Evolutionary conservation across 805 yeast genomes (phyloP).

Genomic region (Metschnikowia bowlesiae): DNA sequence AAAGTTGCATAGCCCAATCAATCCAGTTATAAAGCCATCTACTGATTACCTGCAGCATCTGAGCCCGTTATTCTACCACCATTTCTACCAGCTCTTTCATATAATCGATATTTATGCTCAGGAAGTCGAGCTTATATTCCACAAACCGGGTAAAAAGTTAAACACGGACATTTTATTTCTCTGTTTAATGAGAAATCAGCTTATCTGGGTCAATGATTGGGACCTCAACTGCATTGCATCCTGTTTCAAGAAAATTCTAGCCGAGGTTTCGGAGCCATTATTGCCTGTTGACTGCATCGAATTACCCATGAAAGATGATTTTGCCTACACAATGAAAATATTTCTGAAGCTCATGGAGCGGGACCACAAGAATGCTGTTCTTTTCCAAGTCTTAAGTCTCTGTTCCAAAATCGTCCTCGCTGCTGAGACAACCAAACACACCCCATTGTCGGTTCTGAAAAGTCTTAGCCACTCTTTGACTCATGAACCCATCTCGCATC

Average conservation of each 20-base stretch:
- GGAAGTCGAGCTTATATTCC: slow-evolving; percentile 45
- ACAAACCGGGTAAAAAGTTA: slow-evolving; percentile 52
- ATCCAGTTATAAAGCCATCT: slow-evolving; percentile 20
- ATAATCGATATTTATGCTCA: slow-evolving; percentile 43
- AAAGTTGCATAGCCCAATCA: slow-evolving; percentile 10
- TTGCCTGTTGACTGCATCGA: slow-evolving; percentile 46
- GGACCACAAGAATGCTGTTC: slow-evolving; percentile 19
- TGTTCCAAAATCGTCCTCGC: slow-evolving; percentile 35
- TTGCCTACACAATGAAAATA: slow-evolving; percentile 37
- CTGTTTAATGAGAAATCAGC: slow-evolving; percentile 52
- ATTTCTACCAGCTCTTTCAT: slow-evolving; percentile 49
- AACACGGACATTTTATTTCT: slow-evolving; percentile 43
- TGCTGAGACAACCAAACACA: slow-evolving; percentile 15
- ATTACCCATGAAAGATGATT: slow-evolving; percentile 51
- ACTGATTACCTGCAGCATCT: slow-evolving; percentile 16
- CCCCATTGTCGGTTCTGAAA: slow-evolving; percentile 37
- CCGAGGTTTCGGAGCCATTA: slow-evolving; percentile 51
- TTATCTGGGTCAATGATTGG: slow-evolving; percentile 52
- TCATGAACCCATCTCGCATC: slow-evolving; percentile 40
- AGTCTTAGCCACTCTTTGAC: slow-evolving; percentile 53
- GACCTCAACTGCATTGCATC: slow-evolving; percentile 51
- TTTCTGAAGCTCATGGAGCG: slow-evolving; percentile 33
- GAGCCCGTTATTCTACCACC: slow-evolving; percentile 28
- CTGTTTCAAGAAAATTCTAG: slow-evolving; percentile 42
- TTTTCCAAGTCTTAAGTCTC: slow-evolving; percentile 44